phyloP scores from a whole-genome alignment of 2,329 filamentous ascomycete genomes.

The Fusarium napiforme region DNA sequence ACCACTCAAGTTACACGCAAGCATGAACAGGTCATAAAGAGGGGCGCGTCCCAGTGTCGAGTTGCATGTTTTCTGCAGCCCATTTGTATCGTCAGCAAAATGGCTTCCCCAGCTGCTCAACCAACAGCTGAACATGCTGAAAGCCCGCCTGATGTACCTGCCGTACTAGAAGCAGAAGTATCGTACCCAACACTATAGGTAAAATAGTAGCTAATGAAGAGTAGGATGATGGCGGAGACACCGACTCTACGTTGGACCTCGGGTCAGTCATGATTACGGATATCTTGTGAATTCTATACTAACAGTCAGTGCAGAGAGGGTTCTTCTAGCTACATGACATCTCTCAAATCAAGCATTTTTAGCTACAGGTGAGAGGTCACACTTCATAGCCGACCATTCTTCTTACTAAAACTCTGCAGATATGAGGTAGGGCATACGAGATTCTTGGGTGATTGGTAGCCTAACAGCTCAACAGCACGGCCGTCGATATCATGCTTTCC shows the following conservation, averaged over 20 bases:
- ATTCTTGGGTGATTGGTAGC: accelerated
- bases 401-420: background rate
- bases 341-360: conserved; percentile 27
- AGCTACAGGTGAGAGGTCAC: conserved; percentile 13
- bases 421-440: background rate
- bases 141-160: background rate
- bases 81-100: background rate
- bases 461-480: conserved; percentile 16
- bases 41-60: background rate
- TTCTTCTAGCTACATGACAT: conserved; percentile 17
- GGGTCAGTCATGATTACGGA: background rate
- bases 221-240: background rate
- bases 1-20: background rate
- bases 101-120: background rate
- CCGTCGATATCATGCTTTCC: conserved; percentile 34
- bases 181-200: too few relatives aligned
- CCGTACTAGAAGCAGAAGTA: conserved; percentile 3
- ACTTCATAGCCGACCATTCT: accelerated
- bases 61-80: background rate
- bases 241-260: background rate
- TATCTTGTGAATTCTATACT: background rate
- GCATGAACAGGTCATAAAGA: conserved; percentile 3
- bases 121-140: background rate
- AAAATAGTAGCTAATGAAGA: background rate
- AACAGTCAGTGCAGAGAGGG: background rate